Base-by-base conservation (phyloP, 2,329 filamentous ascomycete species). In the Colletotrichum brevisporum region DNA sequence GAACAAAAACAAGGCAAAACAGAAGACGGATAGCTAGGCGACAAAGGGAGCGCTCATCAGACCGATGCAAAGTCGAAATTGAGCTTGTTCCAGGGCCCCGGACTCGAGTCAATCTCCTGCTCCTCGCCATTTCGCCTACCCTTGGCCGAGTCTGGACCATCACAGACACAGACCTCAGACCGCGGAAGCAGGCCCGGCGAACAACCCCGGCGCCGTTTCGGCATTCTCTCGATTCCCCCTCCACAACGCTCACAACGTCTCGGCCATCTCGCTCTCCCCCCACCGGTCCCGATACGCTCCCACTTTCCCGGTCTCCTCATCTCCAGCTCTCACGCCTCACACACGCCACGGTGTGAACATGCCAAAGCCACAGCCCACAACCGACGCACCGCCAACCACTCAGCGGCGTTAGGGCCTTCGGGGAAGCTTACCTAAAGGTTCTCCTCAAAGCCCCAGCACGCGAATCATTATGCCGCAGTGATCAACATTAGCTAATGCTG, bases 111-210 rank as follows among this genome's bases (percentile, higher is more conserved):
- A 50, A 51, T 36, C 50, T 47, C 55, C 50, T 60, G 66, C 31
- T 54, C 48, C 66, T 65, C 51, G 6, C 66, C 55, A 69, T 65
- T 16, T 60, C 66, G 61, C 54, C 66, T 66, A 55, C 45, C 50
- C 55, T 47, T 21, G 31, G 2, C 1, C 31, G 41, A 65, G 41
- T 36, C 65, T 54, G 54, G 54, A 59, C 54, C 60, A 45, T 36
- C 45, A 13, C 41, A 16, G 41, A 15, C 27, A 43, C 36, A 48
- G 51, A 51, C 45, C 31, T 58, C 47, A 41, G 36, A 48, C 47
- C 26, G 60, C 58, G 47, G 59, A 48, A 9, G 16, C 21, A 55
- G 24, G 18, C 53, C 55, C 54, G 54, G 48, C 45, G 13, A 59
- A 31, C 21, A 6, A 48, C 54, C 54, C 36, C 66, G 66, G 66